Base-by-base conservation (phyloP, 495 filamentous ascomycete genomes). In the Xylaria intraflava region DNA sequence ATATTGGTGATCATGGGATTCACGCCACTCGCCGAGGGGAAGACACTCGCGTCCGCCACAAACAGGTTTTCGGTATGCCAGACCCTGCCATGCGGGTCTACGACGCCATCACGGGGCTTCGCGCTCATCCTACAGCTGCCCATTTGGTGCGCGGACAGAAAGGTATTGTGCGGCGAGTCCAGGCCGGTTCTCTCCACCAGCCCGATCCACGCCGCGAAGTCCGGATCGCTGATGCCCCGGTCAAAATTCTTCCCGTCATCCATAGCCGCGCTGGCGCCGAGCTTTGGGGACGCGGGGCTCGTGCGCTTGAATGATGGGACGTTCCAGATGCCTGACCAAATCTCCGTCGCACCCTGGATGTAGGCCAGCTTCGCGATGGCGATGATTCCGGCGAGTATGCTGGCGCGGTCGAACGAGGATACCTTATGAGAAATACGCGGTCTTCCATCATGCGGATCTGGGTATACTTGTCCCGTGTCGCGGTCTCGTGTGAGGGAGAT, bases 1-100 rank as follows among this genome's bases (percentile, higher is more conserved):
- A 96, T 93, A 51, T 78, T 85, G 40, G 90, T 95, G 30, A 95
- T 72, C 91, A 96, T 96, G 3, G 90, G 92, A 65, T 96, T 96
- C 10, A 94, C 90, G 5, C 92, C 92, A 58, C 85, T 90, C 5
- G 91, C 90, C 51, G 83, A 87, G 0, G 92, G 92, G 57, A 96
- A 90, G 0, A 96, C 83, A 58, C 89, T 94, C 24, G 89, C 87
- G 73, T 97, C 92, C 2, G 84, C 79, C 2, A 96, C 83, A 62
- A 85, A 93, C 58, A 96, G 53, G 0, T 81, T 83, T 42, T 85
- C 71, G 0, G 78, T 76, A 0, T 82, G 90, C 88, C 89, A 95
- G 3, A 93, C 88, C 58, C 75, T 78, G 0, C 90, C 89, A 43
- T 76, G 69, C 0, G 81, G 70, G 65, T 91, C 85, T 2, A 95